Percentiles rank a stretch among this genome's conserved stretches.
These are phyloP conservation scores for Rhizopus arrhizus DNA, from an alignment of 371 early-diverging fungal genomes.

Conservation along the genomic window DNA sequence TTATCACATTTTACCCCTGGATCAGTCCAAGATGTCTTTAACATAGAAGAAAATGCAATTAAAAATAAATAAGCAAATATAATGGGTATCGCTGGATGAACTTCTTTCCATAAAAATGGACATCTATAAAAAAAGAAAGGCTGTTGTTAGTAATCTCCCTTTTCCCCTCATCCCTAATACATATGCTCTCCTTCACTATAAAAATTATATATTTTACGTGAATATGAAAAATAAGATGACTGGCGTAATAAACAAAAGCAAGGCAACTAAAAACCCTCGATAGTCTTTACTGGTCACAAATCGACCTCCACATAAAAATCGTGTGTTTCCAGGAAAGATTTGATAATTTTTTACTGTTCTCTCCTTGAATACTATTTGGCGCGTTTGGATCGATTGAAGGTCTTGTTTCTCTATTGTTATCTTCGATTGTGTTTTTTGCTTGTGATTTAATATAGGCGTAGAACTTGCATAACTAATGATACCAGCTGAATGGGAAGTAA, in stretches of 20 bases:
- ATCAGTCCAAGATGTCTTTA: slow-evolving; percentile 87
- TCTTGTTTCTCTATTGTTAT: too few species aligned
- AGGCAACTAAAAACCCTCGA: slow-evolving; percentile 64
- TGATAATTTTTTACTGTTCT: slow-evolving; percentile 32
- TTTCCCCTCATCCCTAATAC: too few species aligned
- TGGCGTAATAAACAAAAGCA: slow-evolving; percentile 64
- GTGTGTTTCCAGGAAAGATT: slow-evolving; percentile 47
- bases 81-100: slow-evolving; percentile 66
- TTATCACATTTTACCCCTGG: slow-evolving; percentile 70
- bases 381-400: neutral
- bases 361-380: slow-evolving; percentile 1
- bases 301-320: slow-evolving; percentile 67
- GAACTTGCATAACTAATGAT: slow-evolving; percentile 26
- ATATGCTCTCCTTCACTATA: too few species aligned
- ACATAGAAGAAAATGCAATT: slow-evolving; percentile 71
- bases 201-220: slow-evolving; percentile 41
- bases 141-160: neutral
- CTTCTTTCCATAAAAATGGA: slow-evolving; percentile 66
- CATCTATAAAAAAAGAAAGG: slow-evolving; percentile 25
- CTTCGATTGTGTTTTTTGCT: too few species aligned
- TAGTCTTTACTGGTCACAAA: slow-evolving; percentile 68
- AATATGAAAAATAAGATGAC: slow-evolving; percentile 67
- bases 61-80: slow-evolving; percentile 76
- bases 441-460: slow-evolving; percentile 14
- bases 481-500: slow-evolving; percentile 8